A percentile compares a stretch with the other conserved stretches of the same genome.
These are phyloP conservation scores for Protomyces inundatus DNA, from an alignment of 1,139 yeast species.

Conservation along the genomic window DNA sequence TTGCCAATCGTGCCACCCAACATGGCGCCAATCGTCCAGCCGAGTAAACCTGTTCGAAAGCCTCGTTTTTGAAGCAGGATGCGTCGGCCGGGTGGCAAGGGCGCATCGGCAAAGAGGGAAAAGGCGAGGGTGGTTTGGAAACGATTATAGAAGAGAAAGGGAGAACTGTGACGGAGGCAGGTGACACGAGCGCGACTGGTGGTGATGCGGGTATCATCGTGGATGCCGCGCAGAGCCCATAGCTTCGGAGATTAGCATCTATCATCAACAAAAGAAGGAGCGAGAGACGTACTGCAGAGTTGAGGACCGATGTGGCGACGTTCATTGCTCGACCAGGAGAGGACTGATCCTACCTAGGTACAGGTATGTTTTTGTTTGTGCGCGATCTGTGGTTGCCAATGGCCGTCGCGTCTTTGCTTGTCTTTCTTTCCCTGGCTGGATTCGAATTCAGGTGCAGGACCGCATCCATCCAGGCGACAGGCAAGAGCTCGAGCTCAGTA, in stretches of 20 bases:
- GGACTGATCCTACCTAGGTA: too few species aligned
- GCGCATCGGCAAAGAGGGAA: background rate
- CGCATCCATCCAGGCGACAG: too few species aligned
- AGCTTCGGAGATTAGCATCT: background rate
- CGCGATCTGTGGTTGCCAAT: too few species aligned
- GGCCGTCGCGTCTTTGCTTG: too few species aligned
- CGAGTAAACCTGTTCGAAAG: constrained; percentile 16
- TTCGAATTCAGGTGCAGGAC: too few species aligned
- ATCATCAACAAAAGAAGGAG: background rate
- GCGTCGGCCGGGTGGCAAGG: constrained; percentile 11
- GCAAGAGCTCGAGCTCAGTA: too few species aligned
- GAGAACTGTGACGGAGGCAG: constrained; percentile 10
- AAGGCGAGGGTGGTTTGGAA: constrained; percentile 9
- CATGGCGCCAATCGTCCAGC: constrained; percentile 21
- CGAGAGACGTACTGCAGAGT: background rate
- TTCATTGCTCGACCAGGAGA: background rate
- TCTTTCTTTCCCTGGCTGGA: too few species aligned
- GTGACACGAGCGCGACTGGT: constrained; percentile 1
- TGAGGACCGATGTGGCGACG: background rate
- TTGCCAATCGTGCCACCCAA: constrained; percentile 22
- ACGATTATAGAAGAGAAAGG: constrained; percentile 19
- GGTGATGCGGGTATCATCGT: constrained; percentile 16
- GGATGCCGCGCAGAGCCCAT: constrained; percentile 13
- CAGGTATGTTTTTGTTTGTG: too few species aligned
- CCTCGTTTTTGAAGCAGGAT: constrained; percentile 18